phyloP scores from a whole-genome alignment of 306 rosid genomes.

The Cucurbita moschata region DNA sequence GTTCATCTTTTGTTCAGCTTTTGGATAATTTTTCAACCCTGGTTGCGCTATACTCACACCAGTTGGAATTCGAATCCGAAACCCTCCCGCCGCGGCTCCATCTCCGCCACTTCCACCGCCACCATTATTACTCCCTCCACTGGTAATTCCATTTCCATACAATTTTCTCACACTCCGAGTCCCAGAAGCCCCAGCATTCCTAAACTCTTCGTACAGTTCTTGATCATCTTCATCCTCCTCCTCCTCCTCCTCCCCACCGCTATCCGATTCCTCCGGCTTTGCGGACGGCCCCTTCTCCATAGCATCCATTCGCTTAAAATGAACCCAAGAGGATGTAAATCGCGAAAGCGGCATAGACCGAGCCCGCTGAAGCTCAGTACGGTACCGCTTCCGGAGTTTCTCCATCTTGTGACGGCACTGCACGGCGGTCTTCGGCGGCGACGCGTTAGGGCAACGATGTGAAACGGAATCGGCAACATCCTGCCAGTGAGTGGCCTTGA shows the following conservation, averaged over 20 bases:
- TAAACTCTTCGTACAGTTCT: conserved; percentile 44
- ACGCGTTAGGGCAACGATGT: conserved; percentile 40
- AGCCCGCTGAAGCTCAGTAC: conserved; percentile 78
- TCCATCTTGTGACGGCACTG: conserved; percentile 99
- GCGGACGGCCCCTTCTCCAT: conserved; percentile 74
- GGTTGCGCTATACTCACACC: conserved; percentile 67
- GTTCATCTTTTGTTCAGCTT: conserved; percentile 32
- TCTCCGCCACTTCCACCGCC: conserved; percentile 10
- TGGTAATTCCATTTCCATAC: conserved; percentile 38
- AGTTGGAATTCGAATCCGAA: conserved; percentile 63
- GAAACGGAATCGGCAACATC: conserved; percentile 79
- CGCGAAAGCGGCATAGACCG: conserved; percentile 43
- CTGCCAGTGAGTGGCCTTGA: conserved; percentile 91
- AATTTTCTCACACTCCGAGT: conserved; percentile 40
- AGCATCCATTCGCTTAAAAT: conserved; percentile 75
- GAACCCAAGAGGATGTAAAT: conserved; percentile 67
- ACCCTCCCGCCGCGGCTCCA: conserved; percentile 19
- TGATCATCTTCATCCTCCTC: conserved; percentile 47
- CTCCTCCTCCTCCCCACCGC: conserved; percentile 23
- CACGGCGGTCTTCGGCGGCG: conserved; percentile 74
- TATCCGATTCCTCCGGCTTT: conserved; percentile 39
- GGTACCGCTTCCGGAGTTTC: conserved; percentile 76
- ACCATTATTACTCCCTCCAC: conserved; percentile 12
- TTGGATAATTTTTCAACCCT: conserved; percentile 31
- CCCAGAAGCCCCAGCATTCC: conserved; percentile 34